Evolutionary conservation across 495 filamentous ascomycete genomes (phyloP).

Genomic region (Neurospora sp.): DNA sequence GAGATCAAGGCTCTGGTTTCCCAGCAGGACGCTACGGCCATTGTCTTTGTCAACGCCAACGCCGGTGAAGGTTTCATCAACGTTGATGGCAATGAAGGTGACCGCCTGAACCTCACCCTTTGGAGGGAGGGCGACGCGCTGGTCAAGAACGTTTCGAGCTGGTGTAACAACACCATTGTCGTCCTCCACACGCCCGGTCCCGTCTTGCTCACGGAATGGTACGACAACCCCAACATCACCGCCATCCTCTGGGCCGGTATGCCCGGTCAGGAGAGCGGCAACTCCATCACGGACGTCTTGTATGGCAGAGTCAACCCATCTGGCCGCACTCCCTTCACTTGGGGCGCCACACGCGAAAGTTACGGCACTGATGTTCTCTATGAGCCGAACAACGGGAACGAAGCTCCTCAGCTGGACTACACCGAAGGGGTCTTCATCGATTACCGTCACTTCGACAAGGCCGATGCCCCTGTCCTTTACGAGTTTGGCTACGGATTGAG

Average conservation of each 20-base stretch:
- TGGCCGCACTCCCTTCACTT: conserved; percentile 81
- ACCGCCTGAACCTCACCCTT: conserved; percentile 86
- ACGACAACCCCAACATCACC: conserved; percentile 81
- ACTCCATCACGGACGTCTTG: conserved; percentile 81
- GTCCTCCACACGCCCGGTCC: conserved; percentile 81
- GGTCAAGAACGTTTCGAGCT: conserved; percentile 62
- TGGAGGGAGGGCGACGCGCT: conserved; percentile 76
- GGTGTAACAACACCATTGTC: conserved; percentile 86
- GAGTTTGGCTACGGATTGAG: conserved; percentile 88
- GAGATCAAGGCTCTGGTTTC: conserved; percentile 50
- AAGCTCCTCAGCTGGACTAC: conserved; percentile 71
- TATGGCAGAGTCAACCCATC: conserved; percentile 83
- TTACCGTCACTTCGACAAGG: conserved; percentile 82
- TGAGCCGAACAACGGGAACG: conserved; percentile 57
- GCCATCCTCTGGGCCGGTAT: conserved; percentile 91
- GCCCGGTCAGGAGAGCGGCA: conserved; percentile 86
- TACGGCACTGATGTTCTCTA: conserved; percentile 73
- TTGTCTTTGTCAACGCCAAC: conserved; percentile 86
- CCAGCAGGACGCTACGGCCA: conserved; percentile 55
- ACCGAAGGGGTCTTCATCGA: conserved; percentile 86
- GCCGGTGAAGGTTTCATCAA: conserved; percentile 79
- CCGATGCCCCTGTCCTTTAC: conserved; percentile 63
- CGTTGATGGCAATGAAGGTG: conserved; percentile 77
- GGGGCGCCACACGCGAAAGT: conserved; percentile 59
- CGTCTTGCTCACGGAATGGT: conserved; percentile 67